These are phyloP conservation scores for Neonothopanus nambi DNA, from an alignment of 1,284 basidiomycete species.

Conservation along the genomic window DNA sequence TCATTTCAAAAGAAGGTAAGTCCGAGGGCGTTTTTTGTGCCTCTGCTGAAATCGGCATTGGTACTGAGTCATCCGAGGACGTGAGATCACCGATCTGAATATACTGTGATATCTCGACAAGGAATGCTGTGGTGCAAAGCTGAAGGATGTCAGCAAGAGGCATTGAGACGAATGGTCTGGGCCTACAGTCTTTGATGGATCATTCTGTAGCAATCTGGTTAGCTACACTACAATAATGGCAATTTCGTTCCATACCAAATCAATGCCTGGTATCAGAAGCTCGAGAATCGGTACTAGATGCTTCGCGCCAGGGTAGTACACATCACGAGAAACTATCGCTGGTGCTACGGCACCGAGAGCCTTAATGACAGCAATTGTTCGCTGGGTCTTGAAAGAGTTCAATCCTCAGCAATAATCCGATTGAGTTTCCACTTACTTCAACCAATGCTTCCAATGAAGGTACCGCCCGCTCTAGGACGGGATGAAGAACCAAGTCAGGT, in stretches of 20 bases:
- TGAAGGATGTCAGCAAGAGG: constrained; percentile 22
- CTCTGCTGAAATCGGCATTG: constrained; percentile 25
- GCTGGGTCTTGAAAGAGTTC: constrained; percentile 59
- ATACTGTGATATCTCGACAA: constrained; percentile 79
- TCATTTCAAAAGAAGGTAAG: constrained; percentile 36
- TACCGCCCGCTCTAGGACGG: constrained; percentile 84
- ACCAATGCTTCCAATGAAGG: constrained; percentile 86
- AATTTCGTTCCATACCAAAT: constrained; percentile 47
- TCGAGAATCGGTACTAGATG: constrained; percentile 83
- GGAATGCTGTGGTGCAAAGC: constrained; percentile 75
- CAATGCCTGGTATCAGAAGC: constrained; percentile 86
- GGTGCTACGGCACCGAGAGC: constrained; percentile 81
- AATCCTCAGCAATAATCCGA: constrained; percentile 1
- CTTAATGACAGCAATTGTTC: constrained; percentile 85
- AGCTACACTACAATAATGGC: background rate
- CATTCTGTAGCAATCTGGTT: constrained; percentile 54
- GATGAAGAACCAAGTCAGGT: constrained; percentile 85
- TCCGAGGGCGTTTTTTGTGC: constrained; percentile 19
- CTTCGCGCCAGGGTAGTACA: constrained; percentile 81
- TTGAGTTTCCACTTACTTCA: constrained; percentile 51
- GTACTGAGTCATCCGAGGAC: constrained; percentile 30
- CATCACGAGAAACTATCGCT: constrained; percentile 74
- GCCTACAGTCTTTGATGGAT: constrained; percentile 84
- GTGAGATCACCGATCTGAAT: constrained; percentile 82
- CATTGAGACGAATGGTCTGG: background rate